These are phyloP conservation scores for Ambrosiella beaveri DNA, from an alignment of 2,329 filamentous ascomycete genomes.

Conservation along the genomic window DNA sequence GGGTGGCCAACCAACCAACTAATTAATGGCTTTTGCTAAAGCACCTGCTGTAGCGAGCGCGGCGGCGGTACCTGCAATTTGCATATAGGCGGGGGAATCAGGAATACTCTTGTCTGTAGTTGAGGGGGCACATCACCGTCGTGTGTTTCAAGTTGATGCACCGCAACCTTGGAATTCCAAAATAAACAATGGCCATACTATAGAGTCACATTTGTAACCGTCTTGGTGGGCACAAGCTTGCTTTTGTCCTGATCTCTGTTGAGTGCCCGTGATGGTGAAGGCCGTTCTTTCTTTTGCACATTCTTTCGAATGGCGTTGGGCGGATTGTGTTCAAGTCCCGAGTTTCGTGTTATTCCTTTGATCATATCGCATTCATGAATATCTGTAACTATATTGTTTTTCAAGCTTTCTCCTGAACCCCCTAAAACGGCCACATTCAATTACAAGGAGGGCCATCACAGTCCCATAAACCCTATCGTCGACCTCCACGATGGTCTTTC, in stretches of 20 bases:
- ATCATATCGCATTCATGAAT: not conserved
- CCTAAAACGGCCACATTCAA: too few relatives aligned
- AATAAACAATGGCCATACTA: not conserved
- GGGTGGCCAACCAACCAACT: too few relatives aligned
- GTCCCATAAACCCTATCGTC: too few relatives aligned
- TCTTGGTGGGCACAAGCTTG: not conserved
- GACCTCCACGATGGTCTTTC: too few relatives aligned
- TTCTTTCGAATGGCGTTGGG: not conserved
- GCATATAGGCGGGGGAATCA: not conserved
- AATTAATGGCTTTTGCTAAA: too few relatives aligned
- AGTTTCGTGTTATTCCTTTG: not conserved
- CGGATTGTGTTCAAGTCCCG: not conserved
- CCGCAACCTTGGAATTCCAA: not conserved
- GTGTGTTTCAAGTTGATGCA: constrained; percentile 1
- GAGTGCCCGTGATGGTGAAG: not conserved
- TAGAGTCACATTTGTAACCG: not conserved
- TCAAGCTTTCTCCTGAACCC: not conserved
- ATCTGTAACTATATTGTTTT: not conserved
- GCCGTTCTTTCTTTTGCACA: not conserved
- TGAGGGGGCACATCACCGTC: not conserved
- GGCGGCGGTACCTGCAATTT: too few relatives aligned
- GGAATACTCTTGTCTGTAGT: not conserved
- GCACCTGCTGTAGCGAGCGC: too few relatives aligned
- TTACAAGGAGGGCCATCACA: too few relatives aligned
- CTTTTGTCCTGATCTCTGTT: not conserved